A percentile compares a stretch with the other conserved stretches of the same genome.
These are phyloP conservation scores for Geoglossum cookeanum DNA, from an alignment of 2,329 filamentous ascomycete genomes.

Conservation along the genomic window DNA sequence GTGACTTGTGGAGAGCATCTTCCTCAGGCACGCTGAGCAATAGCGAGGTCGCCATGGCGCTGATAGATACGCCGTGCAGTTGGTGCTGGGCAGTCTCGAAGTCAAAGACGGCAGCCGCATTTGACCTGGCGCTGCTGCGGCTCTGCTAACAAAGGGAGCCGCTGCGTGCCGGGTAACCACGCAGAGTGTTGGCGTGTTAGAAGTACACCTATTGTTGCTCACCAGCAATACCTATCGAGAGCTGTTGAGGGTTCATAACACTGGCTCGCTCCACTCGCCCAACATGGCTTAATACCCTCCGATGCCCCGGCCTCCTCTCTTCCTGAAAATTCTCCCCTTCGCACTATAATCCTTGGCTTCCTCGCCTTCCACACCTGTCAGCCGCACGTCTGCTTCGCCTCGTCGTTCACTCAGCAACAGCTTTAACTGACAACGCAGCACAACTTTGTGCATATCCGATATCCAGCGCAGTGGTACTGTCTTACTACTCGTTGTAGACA, in stretches of 20 bases:
- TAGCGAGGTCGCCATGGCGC: slow-evolving; percentile 2
- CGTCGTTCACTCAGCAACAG: not conserved
- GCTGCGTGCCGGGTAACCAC: too few relatives aligned
- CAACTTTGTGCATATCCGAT: not conserved
- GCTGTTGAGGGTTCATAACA: not conserved
- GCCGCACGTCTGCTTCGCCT: too few relatives aligned
- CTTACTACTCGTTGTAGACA: too few relatives aligned
- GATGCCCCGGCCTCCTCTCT: slow-evolving; percentile 48
- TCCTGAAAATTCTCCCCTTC: not conserved
- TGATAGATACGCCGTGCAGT: not conserved
- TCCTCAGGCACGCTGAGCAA: not conserved
- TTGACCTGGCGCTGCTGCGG: too few relatives aligned
- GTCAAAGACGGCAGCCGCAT: too few relatives aligned
- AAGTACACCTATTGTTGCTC: too few relatives aligned
- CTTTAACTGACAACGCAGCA: not conserved
- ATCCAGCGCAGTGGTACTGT: not conserved
- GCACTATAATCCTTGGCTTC: not conserved
- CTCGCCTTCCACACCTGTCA: too few relatives aligned
- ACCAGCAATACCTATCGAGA: not conserved
- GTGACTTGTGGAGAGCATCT: slow-evolving; percentile 72
- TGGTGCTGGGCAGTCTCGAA: too few relatives aligned
- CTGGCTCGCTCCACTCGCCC: slow-evolving; percentile 18
- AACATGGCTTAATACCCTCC: slow-evolving; percentile 38
- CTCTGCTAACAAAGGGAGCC: too few relatives aligned
- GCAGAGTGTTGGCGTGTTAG: too few relatives aligned